Percentiles rank a stretch among this genome's conserved stretches.
Evolutionary conservation across 768 basidiomycete species (phyloP).

Genomic region (Amanita jacksonii): DNA sequence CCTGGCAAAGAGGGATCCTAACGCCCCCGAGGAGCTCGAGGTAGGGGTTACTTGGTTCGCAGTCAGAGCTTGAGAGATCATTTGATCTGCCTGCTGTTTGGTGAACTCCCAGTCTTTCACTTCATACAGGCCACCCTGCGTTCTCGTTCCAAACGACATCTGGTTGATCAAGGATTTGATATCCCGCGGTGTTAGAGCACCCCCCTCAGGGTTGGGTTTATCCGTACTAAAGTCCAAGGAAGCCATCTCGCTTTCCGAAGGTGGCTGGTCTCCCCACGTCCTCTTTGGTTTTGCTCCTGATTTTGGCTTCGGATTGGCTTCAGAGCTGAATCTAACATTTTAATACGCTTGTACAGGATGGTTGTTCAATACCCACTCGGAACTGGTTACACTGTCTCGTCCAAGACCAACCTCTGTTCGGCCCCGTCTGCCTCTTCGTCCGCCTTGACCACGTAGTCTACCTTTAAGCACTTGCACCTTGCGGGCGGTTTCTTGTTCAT

Average conservation of each 20-base stretch:
- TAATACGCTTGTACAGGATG: not conserved
- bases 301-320: slow-evolving; percentile 51
- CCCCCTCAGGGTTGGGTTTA: slow-evolving; percentile 29
- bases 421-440: slow-evolving; percentile 44
- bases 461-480: slow-evolving; percentile 89
- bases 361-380: slow-evolving; percentile 48
- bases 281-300: slow-evolving; percentile 64
- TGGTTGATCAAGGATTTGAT: slow-evolving; percentile 57
- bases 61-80: slow-evolving; percentile 47
- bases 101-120: slow-evolving; percentile 77
- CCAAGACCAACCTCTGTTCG: slow-evolving; percentile 43
- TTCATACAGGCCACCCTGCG: slow-evolving; percentile 56
- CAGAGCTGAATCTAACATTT: slow-evolving; percentile 35
- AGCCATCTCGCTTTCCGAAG: slow-evolving; percentile 85
- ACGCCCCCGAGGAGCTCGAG: slow-evolving; percentile 44
- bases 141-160: slow-evolving; percentile 68
- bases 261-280: slow-evolving; percentile 85
- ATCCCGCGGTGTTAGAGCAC: slow-evolving; percentile 32
- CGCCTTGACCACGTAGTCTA: slow-evolving; percentile 68
- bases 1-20: slow-evolving; percentile 77
- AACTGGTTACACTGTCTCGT: slow-evolving; percentile 50
- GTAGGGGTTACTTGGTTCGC: slow-evolving; percentile 23
- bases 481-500: slow-evolving; percentile 86
- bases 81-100: slow-evolving; percentile 23
- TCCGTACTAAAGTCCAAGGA: slow-evolving; percentile 81